phyloP scores from a whole-genome alignment of 2,329 filamentous ascomycete genomes.

The Sarocladiaceae sp. region DNA sequence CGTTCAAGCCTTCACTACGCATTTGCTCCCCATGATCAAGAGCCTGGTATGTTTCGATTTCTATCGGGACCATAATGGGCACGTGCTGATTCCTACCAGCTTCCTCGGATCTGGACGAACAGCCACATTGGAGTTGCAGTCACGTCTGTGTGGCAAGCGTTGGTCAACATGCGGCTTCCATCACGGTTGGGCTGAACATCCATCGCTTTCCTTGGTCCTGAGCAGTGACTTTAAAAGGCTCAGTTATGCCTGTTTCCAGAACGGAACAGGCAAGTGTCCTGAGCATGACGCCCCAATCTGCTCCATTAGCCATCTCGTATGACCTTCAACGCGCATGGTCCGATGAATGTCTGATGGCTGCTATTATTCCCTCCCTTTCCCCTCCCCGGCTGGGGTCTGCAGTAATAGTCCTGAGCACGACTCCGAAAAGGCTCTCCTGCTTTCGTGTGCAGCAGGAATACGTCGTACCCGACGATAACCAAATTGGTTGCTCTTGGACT shows the following conservation, averaged over 20 bases:
- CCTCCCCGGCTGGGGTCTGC: not conserved
- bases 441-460: not conserved
- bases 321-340: not conserved
- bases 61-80: no score
- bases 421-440: not conserved
- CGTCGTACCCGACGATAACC: not conserved
- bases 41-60: no score
- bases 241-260: not conserved
- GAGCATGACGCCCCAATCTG: slow-evolving; percentile 1
- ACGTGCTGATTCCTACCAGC: no score
- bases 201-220: no score
- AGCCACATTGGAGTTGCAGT: no score
- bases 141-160: no score
- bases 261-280: not conserved
- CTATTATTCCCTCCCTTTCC: not conserved
- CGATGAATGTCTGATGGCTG: not conserved
- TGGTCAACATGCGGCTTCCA: no score
- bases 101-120: no score
- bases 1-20: no score
- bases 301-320: not conserved
- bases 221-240: slow-evolving; percentile 31
- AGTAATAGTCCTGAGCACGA: slow-evolving; percentile 3
- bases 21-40: no score
- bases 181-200: no score
- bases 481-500: not conserved